Percentiles rank a stretch among this genome's conserved stretches.
phyloP scores from a whole-genome alignment of 768 basidiomycete species.

The Mycena latifolia region DNA sequence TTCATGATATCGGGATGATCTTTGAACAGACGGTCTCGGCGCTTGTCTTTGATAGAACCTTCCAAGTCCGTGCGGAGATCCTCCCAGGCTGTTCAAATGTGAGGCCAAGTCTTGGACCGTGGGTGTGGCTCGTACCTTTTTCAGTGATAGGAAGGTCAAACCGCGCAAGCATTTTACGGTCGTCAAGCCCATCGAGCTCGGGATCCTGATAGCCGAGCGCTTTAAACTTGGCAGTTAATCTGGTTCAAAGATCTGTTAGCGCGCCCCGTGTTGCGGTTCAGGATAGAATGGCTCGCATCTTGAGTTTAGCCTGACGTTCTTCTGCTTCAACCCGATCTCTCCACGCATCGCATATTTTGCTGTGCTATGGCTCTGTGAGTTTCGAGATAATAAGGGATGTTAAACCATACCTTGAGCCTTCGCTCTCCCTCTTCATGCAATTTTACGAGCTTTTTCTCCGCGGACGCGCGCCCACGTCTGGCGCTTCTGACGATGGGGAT shows the following conservation, averaged over 20 bases:
- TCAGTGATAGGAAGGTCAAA: background rate
- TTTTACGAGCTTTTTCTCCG: background rate
- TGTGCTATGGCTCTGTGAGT: background rate
- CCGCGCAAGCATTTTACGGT: background rate
- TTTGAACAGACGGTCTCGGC: background rate
- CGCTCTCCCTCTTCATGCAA: background rate
- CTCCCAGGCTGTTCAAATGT: constrained; percentile 1
- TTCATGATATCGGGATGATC: constrained; percentile 2
- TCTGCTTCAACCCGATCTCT: background rate
- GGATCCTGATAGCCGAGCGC: background rate
- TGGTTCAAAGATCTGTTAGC: background rate
- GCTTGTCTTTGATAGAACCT: constrained; percentile 10
- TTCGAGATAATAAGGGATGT: background rate
- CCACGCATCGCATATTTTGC: background rate
- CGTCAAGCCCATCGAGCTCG: background rate
- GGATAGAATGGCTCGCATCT: background rate
- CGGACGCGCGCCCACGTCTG: background rate
- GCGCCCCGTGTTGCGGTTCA: no score
- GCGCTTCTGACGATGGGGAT: background rate
- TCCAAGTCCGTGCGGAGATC: background rate
- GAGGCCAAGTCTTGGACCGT: background rate
- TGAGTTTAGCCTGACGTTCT: constrained; percentile 1
- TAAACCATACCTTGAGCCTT: background rate
- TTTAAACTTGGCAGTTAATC: background rate
- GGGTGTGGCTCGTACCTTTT: background rate